These are phyloP conservation scores for Urochloa ruziziensis DNA, from an alignment of 176 grass and related monocot genomes.

Conservation along the genomic window DNA sequence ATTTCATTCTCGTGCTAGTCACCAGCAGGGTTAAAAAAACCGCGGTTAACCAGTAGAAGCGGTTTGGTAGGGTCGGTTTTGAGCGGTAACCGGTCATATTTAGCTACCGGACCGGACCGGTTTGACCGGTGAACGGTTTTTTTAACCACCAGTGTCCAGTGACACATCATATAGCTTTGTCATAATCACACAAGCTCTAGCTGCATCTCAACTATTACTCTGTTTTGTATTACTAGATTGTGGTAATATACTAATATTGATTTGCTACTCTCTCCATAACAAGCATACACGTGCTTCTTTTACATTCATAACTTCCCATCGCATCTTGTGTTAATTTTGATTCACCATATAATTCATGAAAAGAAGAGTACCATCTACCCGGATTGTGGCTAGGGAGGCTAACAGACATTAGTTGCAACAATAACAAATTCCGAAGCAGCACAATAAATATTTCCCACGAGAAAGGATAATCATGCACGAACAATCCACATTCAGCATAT, in stretches of 20 bases:
- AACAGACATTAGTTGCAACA: constrained; percentile 5
- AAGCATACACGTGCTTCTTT: neutral
- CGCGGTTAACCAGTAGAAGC: too few species aligned
- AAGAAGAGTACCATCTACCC: neutral
- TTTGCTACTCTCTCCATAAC: neutral
- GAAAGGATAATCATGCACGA: constrained; percentile 1
- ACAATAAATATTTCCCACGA: neutral
- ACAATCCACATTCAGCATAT: constrained; percentile 30
- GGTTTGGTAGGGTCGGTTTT: too few species aligned
- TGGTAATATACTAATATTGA: neutral
- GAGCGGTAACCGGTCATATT: too few species aligned
- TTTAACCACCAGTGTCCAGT: too few species aligned
- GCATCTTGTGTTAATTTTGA: neutral
- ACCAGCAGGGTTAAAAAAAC: too few species aligned
- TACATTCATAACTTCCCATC: neutral
- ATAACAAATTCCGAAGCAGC: neutral
- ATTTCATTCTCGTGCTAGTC: neutral
- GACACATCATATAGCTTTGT: neutral
- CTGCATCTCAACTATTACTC: neutral
- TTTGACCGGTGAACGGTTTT: too few species aligned
- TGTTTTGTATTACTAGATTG: neutral
- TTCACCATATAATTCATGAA: neutral
- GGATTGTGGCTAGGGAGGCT: neutral
- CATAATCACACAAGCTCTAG: neutral
- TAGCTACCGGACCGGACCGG: too few species aligned